A percentile compares a stretch with the other conserved stretches of the same genome.
Evolutionary conservation across 192 early-diverging fungal species (phyloP).

Genomic region (Spinellus fusiger): DNA sequence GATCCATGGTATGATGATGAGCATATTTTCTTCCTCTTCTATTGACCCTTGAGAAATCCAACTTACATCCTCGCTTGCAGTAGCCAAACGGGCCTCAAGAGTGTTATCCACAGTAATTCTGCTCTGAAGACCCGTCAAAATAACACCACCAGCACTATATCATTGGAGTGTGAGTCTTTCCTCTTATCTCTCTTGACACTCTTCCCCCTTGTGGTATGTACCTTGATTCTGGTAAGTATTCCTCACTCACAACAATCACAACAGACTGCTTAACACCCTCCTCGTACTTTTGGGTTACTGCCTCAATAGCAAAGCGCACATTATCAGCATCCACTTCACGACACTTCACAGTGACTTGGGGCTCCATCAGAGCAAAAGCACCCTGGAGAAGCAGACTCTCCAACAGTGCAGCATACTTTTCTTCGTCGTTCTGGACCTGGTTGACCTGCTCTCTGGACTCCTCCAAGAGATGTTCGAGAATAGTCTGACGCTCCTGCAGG

Average conservation of each 20-base stretch:
- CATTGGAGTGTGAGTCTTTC: not conserved
- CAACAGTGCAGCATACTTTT: conserved; percentile 59
- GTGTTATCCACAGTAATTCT: conserved; percentile 87
- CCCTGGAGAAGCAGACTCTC: conserved; percentile 77
- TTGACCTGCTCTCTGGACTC: conserved; percentile 62
- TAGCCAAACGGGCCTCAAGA: conserved; percentile 79
- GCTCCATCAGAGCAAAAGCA: conserved; percentile 84
- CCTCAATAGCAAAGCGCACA: conserved; percentile 52
- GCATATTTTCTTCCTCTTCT: not conserved
- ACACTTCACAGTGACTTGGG: conserved; percentile 59
- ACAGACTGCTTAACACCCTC: conserved; percentile 44
- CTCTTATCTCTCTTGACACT: not conserved
- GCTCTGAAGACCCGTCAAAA: conserved; percentile 68
- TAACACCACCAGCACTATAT: conserved; percentile 84
- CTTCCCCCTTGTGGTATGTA: conserved; percentile 12
- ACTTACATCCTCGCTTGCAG: conserved; percentile 71
- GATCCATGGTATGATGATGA: no score
- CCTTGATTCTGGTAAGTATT: conserved; percentile 65
- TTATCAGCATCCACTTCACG: conserved; percentile 64
- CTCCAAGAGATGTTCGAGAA: conserved; percentile 76
- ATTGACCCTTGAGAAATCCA: not conserved
- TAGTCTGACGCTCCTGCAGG: conserved; percentile 81
- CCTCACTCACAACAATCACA: conserved; percentile 45
- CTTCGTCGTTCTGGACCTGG: conserved; percentile 48
- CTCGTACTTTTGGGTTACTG: conserved; percentile 47